Evolutionary conservation across 352 stramenopile genomes (phyloP), one percentile per base, ranked within the genome.

Genomic region (Peronospora tabacina): DNA sequence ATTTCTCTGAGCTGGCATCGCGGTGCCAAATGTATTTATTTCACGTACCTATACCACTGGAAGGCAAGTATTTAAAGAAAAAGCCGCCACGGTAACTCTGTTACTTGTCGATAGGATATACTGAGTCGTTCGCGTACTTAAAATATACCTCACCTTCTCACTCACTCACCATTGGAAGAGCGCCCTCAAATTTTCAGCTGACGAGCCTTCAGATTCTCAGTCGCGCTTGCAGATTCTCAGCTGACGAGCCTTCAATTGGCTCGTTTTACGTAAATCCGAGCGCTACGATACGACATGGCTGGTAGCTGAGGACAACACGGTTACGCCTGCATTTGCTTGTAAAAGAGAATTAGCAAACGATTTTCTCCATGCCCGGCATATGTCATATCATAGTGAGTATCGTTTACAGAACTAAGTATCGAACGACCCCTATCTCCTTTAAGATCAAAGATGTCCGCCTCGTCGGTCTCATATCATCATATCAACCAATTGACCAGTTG

Each of bases 41-140:
- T 16, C 46, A 11, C 37, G 37, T 56, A 78, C 75, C 51, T 87
- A 50, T 87, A 72, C 19, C 66, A 58, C 29, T 85, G 68, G 43
- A 87, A 77, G 7, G 85, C n/a, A n/a, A n/a, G n/a, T n/a, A n/a
- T n/a, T n/a, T n/a, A n/a, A n/a, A n/a, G n/a, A n/a, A 22, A 4
- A 22, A 22, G 20, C 4, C 20, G 20, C 20, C 4, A 22, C 20
- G 4, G 20, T 22, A 4, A 22, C 20, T 22, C 4, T 4, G 4
- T 22, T 22, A 4, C 20, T 4, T 22, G 4, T 22, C 4, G 2
- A 22, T 4, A 22, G 20, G 20, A 4, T 22, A 22, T 22, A 22
- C 20, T 22, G 20, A 4, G 20, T 22, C 20, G 20, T 22, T 4
- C 20, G 20, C 20, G 20, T 22, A 22, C 20, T 22, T 4, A 22